Evolutionary conservation across 2,329 filamentous ascomycete genomes (phyloP).

Genomic region (Plectosphaerella cucumerina): DNA sequence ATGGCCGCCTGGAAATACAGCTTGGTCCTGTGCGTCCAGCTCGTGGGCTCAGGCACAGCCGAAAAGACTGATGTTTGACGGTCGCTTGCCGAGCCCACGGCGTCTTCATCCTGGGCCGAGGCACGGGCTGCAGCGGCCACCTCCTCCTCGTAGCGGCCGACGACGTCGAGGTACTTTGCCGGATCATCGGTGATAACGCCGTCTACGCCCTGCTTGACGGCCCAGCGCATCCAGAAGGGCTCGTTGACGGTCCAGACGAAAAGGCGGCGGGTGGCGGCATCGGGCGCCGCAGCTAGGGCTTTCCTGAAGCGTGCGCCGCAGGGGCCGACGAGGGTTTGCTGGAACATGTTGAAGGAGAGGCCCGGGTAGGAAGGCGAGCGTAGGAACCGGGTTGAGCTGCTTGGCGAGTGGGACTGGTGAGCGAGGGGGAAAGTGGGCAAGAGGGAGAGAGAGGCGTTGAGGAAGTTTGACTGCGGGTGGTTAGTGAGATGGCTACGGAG

Average conservation of each 20-base stretch:
- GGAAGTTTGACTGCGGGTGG: conserved; percentile 39
- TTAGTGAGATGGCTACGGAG: not conserved
- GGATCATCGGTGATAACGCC: conserved; percentile 87
- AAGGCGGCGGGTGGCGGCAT: conserved; percentile 52
- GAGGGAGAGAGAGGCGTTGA: conserved; percentile 57
- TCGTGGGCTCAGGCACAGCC: not conserved
- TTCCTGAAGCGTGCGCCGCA: conserved; percentile 63
- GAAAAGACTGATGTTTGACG: not conserved
- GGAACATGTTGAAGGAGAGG: conserved; percentile 75
- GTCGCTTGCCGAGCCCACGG: not conserved
- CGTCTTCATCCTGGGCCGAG: not conserved
- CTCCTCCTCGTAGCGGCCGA: conserved; percentile 17
- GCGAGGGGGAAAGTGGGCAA: conserved; percentile 60
- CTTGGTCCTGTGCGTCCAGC: conserved; percentile 1
- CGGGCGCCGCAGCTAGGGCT: conserved; percentile 37
- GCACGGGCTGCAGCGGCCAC: not conserved
- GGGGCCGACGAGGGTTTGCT: conserved; percentile 63
- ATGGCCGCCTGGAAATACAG: conserved; percentile 5
- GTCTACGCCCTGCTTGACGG: conserved; percentile 61
- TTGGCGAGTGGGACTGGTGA: conserved; percentile 64
- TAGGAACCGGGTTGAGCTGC: conserved; percentile 70
- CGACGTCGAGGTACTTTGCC: conserved; percentile 60
- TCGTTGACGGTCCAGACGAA: conserved; percentile 88
- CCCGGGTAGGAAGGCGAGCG: conserved; percentile 42
- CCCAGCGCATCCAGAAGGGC: conserved; percentile 75